Evolutionary conservation across 192 early-diverging fungal genomes (phyloP).

Genomic region (Diversispora epigaea): DNA sequence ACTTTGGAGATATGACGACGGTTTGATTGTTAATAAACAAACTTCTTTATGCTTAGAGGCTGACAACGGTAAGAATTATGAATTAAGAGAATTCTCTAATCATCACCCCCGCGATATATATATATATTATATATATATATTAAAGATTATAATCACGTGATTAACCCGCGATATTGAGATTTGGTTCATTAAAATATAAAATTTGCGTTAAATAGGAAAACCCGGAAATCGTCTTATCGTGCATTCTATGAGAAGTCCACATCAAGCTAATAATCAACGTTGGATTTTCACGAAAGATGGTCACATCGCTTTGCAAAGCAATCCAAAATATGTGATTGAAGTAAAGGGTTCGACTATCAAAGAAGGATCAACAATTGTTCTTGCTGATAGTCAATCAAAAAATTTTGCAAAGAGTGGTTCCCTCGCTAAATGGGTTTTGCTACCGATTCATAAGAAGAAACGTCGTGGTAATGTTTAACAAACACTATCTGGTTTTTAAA

Average conservation of each 20-base stretch:
- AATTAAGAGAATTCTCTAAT: background rate
- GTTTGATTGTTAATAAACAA: conserved; percentile 16
- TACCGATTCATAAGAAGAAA: background rate
- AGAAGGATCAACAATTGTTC: conserved; percentile 7
- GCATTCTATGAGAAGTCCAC: background rate
- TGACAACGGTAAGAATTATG: conserved; percentile 6
- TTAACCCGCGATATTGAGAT: too few species aligned
- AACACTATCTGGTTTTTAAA: background rate
- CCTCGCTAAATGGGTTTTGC: background rate
- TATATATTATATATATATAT: too few species aligned
- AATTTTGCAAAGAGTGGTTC: background rate
- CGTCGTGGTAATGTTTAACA: background rate
- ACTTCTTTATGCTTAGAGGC: background rate
- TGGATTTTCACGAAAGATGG: conserved; percentile 15
- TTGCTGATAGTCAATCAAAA: conserved; percentile 7
- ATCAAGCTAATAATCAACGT: conserved; percentile 1
- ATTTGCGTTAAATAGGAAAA: conserved; percentile 12
- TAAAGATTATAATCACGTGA: too few species aligned
- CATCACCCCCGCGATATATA: background rate
- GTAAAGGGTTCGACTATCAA: conserved; percentile 12
- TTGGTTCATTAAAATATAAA: too few species aligned
- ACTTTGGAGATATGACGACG: conserved; percentile 27
- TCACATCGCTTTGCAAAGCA: background rate
- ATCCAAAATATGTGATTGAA: conserved; percentile 6
- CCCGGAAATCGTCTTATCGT: conserved; percentile 9